Evolutionary conservation across 2,329 filamentous ascomycete species (phyloP), one percentile per base, ranked within the genome.

Genomic region (Acephala macrosclerotiorum): DNA sequence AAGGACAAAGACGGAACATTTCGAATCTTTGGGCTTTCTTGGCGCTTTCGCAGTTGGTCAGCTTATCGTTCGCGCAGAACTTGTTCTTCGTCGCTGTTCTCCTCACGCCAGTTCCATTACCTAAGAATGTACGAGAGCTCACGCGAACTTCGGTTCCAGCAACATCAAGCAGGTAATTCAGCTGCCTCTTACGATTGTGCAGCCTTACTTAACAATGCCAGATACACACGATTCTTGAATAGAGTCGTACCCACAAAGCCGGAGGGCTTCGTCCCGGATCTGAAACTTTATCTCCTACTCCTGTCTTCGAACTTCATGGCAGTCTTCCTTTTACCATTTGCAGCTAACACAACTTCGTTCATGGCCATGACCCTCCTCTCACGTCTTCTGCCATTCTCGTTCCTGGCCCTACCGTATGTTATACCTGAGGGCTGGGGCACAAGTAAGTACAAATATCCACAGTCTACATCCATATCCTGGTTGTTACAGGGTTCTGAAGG

Each of bases 61-160:
- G 83, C 63, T 77, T 91, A 12, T 87, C 86, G 0, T 89, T 86
- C 70, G 85, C 87, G 2, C 84, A 88, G 75, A 89, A 87, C 70
- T 76, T 91, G 35, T 91, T 91, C 78, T 88, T 86, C 72, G 73
- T 89, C 11, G 82, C 85, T 8, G 77, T 89, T 33, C 77, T 89
- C 11, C 80, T 88, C 29, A 87, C 84, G 0, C 86, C 86, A 0
- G 74, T 83, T 5, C 83, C 85, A 1, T 66, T 85, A 12, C 75
- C 77, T 12, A 65, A 74, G 3, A 74, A 75, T 65, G 68, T 74
- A n/a, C 70, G 67, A 51, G 68, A 70, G 12, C 56, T 75, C 20
- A 74, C 69, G 16, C 67, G 66, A 35, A 49, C 42, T 33, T 67
- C 68, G 18, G 60, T 73, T 40, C 68, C 66, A 36, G 63, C 55